These are phyloP conservation scores for Tylopilus sp. DNA, from an alignment of 768 basidiomycete genomes.

Conservation along the genomic window DNA sequence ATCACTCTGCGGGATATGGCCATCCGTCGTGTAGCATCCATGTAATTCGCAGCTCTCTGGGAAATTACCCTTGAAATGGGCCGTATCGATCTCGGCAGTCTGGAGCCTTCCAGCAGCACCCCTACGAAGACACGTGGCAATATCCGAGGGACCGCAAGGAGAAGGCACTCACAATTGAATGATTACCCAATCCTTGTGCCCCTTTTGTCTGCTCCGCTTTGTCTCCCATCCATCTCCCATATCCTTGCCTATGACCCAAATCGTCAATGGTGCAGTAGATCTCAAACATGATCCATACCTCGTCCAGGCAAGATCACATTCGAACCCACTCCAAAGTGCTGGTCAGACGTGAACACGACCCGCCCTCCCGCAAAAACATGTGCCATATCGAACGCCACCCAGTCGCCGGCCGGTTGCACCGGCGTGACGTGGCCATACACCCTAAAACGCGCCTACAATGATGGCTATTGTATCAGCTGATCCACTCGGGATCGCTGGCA, in stretches of 20 bases:
- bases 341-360: conserved; percentile 83
- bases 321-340: conserved; percentile 90
- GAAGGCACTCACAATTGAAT: conserved; percentile 67
- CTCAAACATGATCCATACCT: conserved; percentile 38
- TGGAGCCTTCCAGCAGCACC: conserved; percentile 74
- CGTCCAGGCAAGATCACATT: conserved; percentile 91
- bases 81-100: conserved; percentile 85
- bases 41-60: conserved; percentile 85
- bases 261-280: neutral
- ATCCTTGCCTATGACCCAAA: conserved; percentile 53
- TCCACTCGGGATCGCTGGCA: neutral
- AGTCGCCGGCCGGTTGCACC: conserved; percentile 48
- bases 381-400: conserved; percentile 73
- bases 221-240: conserved; percentile 99
- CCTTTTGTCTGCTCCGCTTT: conserved; percentile 73
- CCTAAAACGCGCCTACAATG: conserved; percentile 78
- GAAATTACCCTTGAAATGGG: conserved; percentile 95
- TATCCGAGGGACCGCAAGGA: neutral
- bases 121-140: conserved; percentile 36
- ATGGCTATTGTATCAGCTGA: neutral
- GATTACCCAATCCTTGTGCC: conserved; percentile 89
- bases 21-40: conserved; percentile 38
- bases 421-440: conserved; percentile 81
- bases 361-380: conserved; percentile 88
- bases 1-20: conserved; percentile 37